Base-by-base conservation (phyloP, 2,329 filamentous ascomycete species). In the Hymenoscyphus albidus region DNA sequence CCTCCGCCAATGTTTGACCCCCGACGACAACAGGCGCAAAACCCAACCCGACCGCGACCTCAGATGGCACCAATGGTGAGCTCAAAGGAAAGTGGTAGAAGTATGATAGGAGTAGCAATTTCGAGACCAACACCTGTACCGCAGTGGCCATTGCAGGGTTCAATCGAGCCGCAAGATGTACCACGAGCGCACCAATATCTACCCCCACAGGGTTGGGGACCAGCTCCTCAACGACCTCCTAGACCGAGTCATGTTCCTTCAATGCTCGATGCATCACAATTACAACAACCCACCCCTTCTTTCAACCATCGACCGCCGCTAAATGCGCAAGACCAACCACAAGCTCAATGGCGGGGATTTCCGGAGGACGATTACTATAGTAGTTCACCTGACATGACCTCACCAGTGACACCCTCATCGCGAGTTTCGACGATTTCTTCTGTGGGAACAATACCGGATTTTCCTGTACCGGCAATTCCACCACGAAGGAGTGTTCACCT, bases 211-310 rank as follows among this genome's bases (percentile, higher is more conserved):
- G 80, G 80, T 57, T 78, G 79, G 66, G 80, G 80, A 42, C 77
- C 80, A 48, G 80, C 84, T 31, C 86, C 86, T 22, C 83, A 82
- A 71, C 80, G 85, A 67, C 86, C 86, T 10, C 84, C 84, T 12
- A 81, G 86, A 44, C 85, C 86, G 7, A 88, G 85, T 69, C 75
- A 80, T 66, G 83, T 87, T 1, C 84, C 85, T 10, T 87, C 85
- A 0, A 82, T 87, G 40, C 75, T 86, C 31, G 84, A 88, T 69
- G 79, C 79, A 64, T 83, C 85, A 48, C 80, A 78, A 64, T 72
- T 85, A 14, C 83, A 87, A 74, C 83, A 86, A 5, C 81, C 79
- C 27, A 85, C 82, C 0, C 83, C 85, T 9, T 76, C 80, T 4
- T 86, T 87, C 62, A 81, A 81, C 63, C 81, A 81, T 63, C 71